Evolutionary conservation across 169 alveolate species (phyloP), one percentile per base, ranked within the genome.

Genomic region (Perkinsus marinus): DNA sequence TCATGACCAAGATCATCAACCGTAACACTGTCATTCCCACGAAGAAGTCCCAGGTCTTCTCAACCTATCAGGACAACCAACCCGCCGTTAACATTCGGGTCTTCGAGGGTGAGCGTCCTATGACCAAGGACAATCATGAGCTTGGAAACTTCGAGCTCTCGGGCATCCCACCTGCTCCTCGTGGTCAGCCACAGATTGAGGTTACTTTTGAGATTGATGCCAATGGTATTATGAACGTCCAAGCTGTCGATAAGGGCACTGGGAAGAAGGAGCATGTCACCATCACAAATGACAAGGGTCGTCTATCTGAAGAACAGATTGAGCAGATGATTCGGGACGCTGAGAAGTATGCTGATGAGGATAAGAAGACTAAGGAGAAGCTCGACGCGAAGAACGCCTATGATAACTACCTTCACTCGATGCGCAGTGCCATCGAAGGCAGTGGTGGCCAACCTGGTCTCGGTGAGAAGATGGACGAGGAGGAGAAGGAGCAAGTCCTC

Each of bases 81-180:
- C 96, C 98, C 89, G 98, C 98, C 19, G 99, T 98, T 43, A 95
- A 98, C 91, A 97, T 98, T 92, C 97, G 97, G 96, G 98, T 98
- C 92, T 98, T 94, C 93, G 99, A 98, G 95, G 99, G 99, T 38
- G 99, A 98, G 94, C 98, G 99, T 90, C 97, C 99, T n/a, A 95
- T 97, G 98, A 97, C 98, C 38, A 97, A 97, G 97, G 98, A 97
- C 93, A 98, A 98, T 95, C 98, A 98, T 94, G 91, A 95, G 90
- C 96, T 98, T 57, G 99, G 99, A 89, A 96, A 97, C 94, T 98
- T 98, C 90, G 99, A 98, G 96, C 97, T 98, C 26, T 95, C 98
- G 90, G 99, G 99, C 39, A 97, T 97, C 90, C 99, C 98, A 26
- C 99, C 98, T 5, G 98, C 99, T 13, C 98, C 98, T 10, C 97